Evolutionary conservation across 257 asterid genomes (phyloP), one percentile per base, ranked within the genome.

Genomic region (Rauvolfia tetraphylla): DNA sequence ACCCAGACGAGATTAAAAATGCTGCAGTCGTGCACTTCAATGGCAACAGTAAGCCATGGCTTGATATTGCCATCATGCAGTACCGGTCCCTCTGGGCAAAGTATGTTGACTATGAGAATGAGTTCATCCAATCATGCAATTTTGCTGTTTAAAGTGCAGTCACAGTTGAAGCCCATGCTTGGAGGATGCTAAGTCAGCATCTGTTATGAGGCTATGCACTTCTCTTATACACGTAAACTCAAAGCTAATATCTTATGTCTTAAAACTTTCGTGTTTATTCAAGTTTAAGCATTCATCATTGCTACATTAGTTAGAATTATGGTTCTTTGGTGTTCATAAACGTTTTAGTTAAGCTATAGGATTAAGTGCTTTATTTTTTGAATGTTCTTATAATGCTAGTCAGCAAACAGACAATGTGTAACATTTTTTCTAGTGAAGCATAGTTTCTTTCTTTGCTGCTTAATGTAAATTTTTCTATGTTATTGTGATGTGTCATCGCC

Each of bases 41-140:
- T 33, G 88, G 87, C 33, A 86, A 86, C 76, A 84, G 74, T 84
- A 84, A 84, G 75, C 90, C 86, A 31, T 83, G 86, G 86, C 86
- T 83, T 61, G 85, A 85, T 67, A 85, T 83, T 39, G 86, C 85
- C 69, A 85, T 83, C 69, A 56, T 78, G 67, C 81, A 78, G 76
- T 82, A 72, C 70, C 75, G 79, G 78, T 83, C 85, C 33, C 83
- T 85, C 34, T 80, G 89, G 86, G 70, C 86, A 0, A 85, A 80
- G 80, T 78, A 83, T 41, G 86, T 85, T 31, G 89, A 83, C 85
- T 86, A 87, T 73, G 92, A 85, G 73, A 91, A 87, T 46, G 96
- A 91, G 87, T 87, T 85, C 76, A 89, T 91, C 80, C 92, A 84
- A 76, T 87, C 90, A 65, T 93, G 98, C 95, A 93, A 89, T 84